phyloP scores from a whole-genome alignment of 2,329 filamentous ascomycete genomes.

The Herpotrichia juniperi region DNA sequence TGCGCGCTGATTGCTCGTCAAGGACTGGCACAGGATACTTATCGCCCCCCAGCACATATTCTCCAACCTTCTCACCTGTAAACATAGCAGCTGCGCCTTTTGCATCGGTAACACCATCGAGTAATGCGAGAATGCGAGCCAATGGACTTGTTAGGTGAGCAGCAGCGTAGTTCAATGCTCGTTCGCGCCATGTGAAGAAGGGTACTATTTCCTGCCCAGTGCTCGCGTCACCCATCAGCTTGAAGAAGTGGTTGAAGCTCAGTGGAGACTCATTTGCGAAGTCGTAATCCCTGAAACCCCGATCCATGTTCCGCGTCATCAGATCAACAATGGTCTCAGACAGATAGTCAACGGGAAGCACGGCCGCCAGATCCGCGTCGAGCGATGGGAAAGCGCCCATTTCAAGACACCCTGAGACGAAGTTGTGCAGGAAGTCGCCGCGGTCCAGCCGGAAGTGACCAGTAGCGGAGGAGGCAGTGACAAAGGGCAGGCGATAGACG shows the following conservation, averaged over 20 bases:
- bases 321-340: constrained; percentile 2
- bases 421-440: constrained; percentile 10
- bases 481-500: constrained; percentile 8
- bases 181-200: too few relatives aligned
- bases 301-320: constrained; percentile 2
- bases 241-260: constrained; percentile 5
- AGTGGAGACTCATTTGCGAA: constrained; percentile 1
- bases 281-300: constrained; percentile 4
- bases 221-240: too few relatives aligned
- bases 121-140: too few relatives aligned
- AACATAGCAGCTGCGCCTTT: too few relatives aligned
- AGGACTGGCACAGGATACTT: too few relatives aligned
- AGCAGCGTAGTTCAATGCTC: too few relatives aligned
- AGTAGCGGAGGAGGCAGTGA: constrained; percentile 3
- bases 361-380: constrained; percentile 7
- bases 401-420: constrained; percentile 6
- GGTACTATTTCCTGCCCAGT: too few relatives aligned
- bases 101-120: too few relatives aligned
- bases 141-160: too few relatives aligned
- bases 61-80: too few relatives aligned
- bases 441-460: constrained; percentile 10
- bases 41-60: too few relatives aligned
- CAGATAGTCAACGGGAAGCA: constrained; percentile 10
- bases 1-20: too few relatives aligned
- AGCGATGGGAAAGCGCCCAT: constrained; percentile 7